Percentiles rank a stretch among this genome's conserved stretches.
Evolutionary conservation across 768 basidiomycete species (phyloP).

Genomic region (Phaffia tasmanica): DNA sequence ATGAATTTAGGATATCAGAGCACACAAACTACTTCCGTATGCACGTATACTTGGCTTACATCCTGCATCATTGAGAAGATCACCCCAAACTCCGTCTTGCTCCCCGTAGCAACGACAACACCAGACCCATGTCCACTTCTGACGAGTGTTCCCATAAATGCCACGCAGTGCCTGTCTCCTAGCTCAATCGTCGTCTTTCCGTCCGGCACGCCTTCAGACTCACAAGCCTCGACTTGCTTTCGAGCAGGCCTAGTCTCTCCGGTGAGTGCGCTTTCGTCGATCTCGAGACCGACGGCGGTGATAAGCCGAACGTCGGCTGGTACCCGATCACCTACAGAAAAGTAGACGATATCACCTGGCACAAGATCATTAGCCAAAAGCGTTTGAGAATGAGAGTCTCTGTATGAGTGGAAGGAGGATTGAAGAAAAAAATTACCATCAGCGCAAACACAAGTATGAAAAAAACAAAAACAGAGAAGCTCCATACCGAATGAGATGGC

Average conservation of each 20-base stretch:
- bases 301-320: slow-evolving; percentile 84
- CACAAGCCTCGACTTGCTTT: slow-evolving; percentile 54
- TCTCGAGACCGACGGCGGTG: slow-evolving; percentile 71
- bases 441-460: neutral
- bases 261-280: slow-evolving; percentile 90
- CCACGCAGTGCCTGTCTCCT: slow-evolving; percentile 76
- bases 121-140: slow-evolving; percentile 77
- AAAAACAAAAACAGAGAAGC: neutral
- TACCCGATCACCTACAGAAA: slow-evolving; percentile 82
- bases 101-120: slow-evolving; percentile 73
- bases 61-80: slow-evolving; percentile 99
- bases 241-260: slow-evolving; percentile 75
- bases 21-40: neutral
- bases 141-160: slow-evolving; percentile 92
- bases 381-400: slow-evolving; percentile 57
- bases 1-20: neutral
- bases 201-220: slow-evolving; percentile 27
- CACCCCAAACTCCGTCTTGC: slow-evolving; percentile 84
- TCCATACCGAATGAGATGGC: slow-evolving; percentile 63
- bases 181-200: slow-evolving; percentile 41
- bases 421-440: neutral
- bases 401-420: slow-evolving; percentile 29
- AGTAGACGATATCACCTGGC: slow-evolving; percentile 81
- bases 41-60: slow-evolving; percentile 41
- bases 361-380: slow-evolving; percentile 95